Percentiles rank a stretch among this genome's conserved stretches.
phyloP scores from a whole-genome alignment of 164 flowering plant genomes.

The Annona cherimola region DNA sequence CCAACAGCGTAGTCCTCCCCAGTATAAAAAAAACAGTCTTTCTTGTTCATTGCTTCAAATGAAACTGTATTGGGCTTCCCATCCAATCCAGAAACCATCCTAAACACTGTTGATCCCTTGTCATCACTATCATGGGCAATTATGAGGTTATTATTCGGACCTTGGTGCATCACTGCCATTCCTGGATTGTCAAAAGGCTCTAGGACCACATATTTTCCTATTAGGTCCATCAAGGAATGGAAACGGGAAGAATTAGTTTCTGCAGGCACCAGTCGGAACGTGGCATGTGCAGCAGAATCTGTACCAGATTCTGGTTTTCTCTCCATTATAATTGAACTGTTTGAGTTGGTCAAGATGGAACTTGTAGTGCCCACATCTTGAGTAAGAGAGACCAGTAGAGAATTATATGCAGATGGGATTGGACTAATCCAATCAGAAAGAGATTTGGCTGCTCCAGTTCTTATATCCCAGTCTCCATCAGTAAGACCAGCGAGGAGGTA shows the following conservation, averaged over 20 bases:
- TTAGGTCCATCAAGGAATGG: slow-evolving; percentile 17
- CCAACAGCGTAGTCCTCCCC: slow-evolving; percentile 13
- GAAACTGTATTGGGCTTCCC: slow-evolving; percentile 36
- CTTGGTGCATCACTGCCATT: slow-evolving; percentile 18
- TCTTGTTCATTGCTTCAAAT: slow-evolving; percentile 30
- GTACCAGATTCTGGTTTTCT: slow-evolving; percentile 45
- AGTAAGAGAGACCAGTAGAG: slow-evolving; percentile 47
- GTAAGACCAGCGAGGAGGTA: slow-evolving; percentile 73
- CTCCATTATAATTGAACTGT: slow-evolving; percentile 45
- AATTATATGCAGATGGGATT: slow-evolving; percentile 48
- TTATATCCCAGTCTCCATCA: slow-evolving; percentile 48
- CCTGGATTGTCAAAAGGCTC: slow-evolving; percentile 32
- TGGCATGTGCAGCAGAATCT: slow-evolving; percentile 44
- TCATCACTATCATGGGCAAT: slow-evolving; percentile 3
- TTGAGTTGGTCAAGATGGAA: slow-evolving; percentile 35
- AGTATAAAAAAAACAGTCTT: slow-evolving; percentile 25
- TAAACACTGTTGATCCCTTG: slow-evolving; percentile 28
- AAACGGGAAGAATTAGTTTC: slow-evolving; percentile 16
- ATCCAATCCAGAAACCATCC: slow-evolving; percentile 48
- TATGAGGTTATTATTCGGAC: slow-evolving; percentile 10
- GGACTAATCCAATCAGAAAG: slow-evolving; percentile 59
- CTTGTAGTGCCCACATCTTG: slow-evolving; percentile 30
- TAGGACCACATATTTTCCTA: slow-evolving; percentile 25
- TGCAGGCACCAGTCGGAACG: slow-evolving; percentile 55
- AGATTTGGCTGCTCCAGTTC: slow-evolving; percentile 29